Evolutionary conservation across 805 yeast species (phyloP), one percentile per base, ranked within the genome.

Genomic region (Tetrapisispora namnaoensis): DNA sequence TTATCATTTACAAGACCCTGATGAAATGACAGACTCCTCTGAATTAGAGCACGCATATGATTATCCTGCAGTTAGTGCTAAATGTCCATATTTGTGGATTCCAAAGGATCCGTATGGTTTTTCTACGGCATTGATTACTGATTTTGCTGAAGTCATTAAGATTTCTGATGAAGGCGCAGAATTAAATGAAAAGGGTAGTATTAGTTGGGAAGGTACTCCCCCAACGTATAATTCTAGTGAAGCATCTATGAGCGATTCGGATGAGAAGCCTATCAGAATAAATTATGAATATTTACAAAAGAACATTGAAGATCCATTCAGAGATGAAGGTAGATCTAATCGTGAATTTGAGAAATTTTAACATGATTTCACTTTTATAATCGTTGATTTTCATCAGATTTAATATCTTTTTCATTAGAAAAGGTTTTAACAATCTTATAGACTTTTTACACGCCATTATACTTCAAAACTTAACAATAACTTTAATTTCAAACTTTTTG

Each of bases 91-190:
- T n/a, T 69, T 91, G 20, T 91, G 99, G 99, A 79, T 91, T 59
- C 95, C 97, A n/a, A 71, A 72, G 50, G 99, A 91, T 64, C 83
- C 86, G 10, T 78, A 80, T 77, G 98, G 98, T 1, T 76, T 87
- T 56, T 84, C 95, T 1, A 67, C 72, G 1, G 62, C 59, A 14
- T 80, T 82, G 57, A 80, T 85, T 21, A 75, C 74, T 37, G 70
- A 78, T 39, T 73, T 86, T 46, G 63, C 70, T 20, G 75, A 72
- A 1, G 71, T 79, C 8, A 77, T 88, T 44, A 73, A 76, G 17
- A 79, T 86, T 45, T 71, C 78, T 48, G 95, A 89, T 61, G 80
- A 75, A 43, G 82, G 83, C 55, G 78, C 96, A 0, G 64, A 69
- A 43, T 78, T 86, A 49, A 69, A 74, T 51, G 71, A 72, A 24